Evolutionary conservation across 1,284 basidiomycete genomes (phyloP), one percentile per base, ranked within the genome.

Genomic region (Sanghuangporus sanghuang): DNA sequence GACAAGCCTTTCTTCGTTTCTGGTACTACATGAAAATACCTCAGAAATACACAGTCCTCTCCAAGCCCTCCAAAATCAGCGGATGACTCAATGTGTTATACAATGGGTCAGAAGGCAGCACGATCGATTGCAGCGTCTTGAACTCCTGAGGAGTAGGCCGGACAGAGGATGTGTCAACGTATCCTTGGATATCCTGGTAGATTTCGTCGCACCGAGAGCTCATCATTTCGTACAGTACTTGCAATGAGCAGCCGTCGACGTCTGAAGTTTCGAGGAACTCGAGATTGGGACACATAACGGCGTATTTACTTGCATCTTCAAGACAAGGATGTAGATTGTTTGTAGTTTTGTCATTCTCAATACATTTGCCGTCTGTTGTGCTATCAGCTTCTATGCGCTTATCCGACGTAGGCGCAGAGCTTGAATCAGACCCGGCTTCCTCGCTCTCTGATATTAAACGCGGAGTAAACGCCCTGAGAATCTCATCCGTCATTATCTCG

Each of bases 111-210:
- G 14, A 55, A 42, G 60, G 60, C 1, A 55, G 23, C 18, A 55
- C 39, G n/a, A 62, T 14, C 4, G 60, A 32, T 3, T 35, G 12
- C 11, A 62, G 12, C 52, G 60, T 62, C 60, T 62, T 62, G 40
- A 55, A 62, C 14, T 18, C 52, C n/a, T 39, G 32, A 27, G 60
- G 60, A 16, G 35, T 56, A 8, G 50, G 40, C 3, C 32, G 14
- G 16, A 54, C n/a, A 7, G 11, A 8, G n/a, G 48, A 32, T 1
- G 12, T 7, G 18, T 55, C 60, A 2, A 55, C 50, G 27, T 55
- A 56, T 7, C 56, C 50, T 1, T 27, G 32, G 23, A 62, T 39
- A 35, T 56, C 60, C n/a, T 23, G n/a, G 38, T 35, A 38, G 6
- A 46, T 2, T 12, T 62, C 53, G n/a, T 62, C 53, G 23, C 53